Evolutionary conservation across 1,284 basidiomycete genomes (phyloP).

Genomic region (Ceratobasidium sp.): DNA sequence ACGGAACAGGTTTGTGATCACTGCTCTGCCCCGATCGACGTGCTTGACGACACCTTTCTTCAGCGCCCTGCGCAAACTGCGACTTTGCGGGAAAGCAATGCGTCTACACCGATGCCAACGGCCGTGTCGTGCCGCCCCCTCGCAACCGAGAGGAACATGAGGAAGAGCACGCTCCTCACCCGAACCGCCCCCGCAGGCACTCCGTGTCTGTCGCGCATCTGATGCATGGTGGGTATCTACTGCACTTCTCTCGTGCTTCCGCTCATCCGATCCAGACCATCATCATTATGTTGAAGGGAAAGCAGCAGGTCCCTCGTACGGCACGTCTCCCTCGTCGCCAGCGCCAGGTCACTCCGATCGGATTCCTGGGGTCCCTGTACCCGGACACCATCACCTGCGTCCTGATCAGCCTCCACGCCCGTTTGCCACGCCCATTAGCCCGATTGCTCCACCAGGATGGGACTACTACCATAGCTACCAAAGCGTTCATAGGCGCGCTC

Average conservation of each 20-base stretch:
- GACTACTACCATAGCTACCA: slow-evolving; percentile 21
- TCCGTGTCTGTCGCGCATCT: slow-evolving; percentile 34
- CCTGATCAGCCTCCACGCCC: slow-evolving; percentile 37
- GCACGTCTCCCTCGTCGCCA: slow-evolving; percentile 28
- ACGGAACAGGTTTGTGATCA: slow-evolving; percentile 77
- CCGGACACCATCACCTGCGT: slow-evolving; percentile 30
- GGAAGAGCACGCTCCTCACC: slow-evolving; percentile 12
- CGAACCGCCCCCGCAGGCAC: slow-evolving; percentile 25
- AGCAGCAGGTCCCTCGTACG: slow-evolving; percentile 3
- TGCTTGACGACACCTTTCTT: slow-evolving; percentile 30
- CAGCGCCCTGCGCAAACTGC: slow-evolving; percentile 83
- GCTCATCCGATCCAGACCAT: slow-evolving; percentile 1
- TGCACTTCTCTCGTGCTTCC: neutral
- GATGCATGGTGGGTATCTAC: slow-evolving; percentile 17
- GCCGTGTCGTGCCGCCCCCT: slow-evolving; percentile 78
- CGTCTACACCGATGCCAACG: slow-evolving; percentile 80
- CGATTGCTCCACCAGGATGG: slow-evolving; percentile 8
- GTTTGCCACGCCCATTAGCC: slow-evolving; percentile 37
- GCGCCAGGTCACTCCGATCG: too few species aligned
- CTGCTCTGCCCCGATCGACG: slow-evolving; percentile 26
- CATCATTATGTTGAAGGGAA: slow-evolving; percentile 19
- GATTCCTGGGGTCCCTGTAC: neutral
- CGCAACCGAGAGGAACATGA: slow-evolving; percentile 46
- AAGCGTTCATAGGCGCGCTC: neutral
- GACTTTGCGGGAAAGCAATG: slow-evolving; percentile 82